phyloP scores from a whole-genome alignment of 176 grass and related monocot species.

The Oryza longistaminata region DNA sequence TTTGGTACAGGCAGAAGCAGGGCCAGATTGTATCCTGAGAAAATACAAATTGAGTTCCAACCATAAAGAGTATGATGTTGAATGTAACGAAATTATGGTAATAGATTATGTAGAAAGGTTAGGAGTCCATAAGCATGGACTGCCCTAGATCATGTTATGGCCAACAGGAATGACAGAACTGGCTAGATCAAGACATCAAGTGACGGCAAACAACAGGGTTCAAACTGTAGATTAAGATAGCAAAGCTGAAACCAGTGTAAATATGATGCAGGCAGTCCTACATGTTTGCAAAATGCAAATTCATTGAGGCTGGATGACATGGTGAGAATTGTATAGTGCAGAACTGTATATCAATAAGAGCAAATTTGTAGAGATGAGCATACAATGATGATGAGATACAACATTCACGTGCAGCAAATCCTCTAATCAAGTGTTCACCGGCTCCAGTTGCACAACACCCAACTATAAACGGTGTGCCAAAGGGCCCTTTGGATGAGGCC shows the following conservation, averaged over 20 bases:
- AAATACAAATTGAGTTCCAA: background rate
- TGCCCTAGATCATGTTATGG: background rate
- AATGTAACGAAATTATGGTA: background rate
- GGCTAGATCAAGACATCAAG: background rate
- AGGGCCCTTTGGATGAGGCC: conserved; percentile 78
- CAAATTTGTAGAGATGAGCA: conserved; percentile 6
- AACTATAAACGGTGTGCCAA: conserved; percentile 64
- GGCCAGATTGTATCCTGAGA: conserved; percentile 77
- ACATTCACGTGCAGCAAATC: conserved; percentile 88
- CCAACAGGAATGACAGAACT: background rate
- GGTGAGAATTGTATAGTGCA: background rate
- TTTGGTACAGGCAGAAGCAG: conserved; percentile 69
- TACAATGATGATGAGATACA: conserved; percentile 85
- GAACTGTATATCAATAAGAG: background rate
- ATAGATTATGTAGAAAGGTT: background rate
- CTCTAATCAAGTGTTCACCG: conserved; percentile 90
- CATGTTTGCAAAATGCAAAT: background rate
- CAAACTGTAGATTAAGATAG: background rate
- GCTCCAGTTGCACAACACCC: conserved; percentile 87
- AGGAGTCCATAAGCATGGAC: background rate
- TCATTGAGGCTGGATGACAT: background rate
- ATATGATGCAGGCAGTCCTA: background rate
- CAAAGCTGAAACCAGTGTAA: background rate
- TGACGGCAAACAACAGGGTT: background rate
- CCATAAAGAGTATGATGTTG: background rate